Evolutionary conservation across 2,329 filamentous ascomycete genomes (phyloP), one percentile per base, ranked within the genome.

Genomic region (Cephalotrichum gorgonifer): DNA sequence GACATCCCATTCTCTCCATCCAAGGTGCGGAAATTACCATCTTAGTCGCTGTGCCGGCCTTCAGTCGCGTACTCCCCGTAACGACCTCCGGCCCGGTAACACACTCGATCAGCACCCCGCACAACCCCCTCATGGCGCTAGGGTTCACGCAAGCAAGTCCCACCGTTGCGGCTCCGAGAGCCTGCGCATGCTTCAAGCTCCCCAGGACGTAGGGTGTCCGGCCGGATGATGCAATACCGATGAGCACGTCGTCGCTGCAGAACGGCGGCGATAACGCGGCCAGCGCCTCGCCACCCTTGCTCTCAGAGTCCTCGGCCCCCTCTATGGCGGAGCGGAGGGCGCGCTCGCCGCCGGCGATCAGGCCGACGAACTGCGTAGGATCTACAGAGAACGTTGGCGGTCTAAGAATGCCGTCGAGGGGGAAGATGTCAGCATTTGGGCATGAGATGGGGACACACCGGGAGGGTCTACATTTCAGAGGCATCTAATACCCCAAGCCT

Each of bases 31-130:
- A 11, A 17, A n/a, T 20, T 71, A 68, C 65, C 50, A 71, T 52
- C 53, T 72, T 72, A 0, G 69, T 71, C 1, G 65, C 68, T 0
- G 66, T 72, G 14, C 69, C 69, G 2, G 69, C 68, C 53, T 72
- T 72, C 50, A 72, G 58, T 28, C 69, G 58, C 2, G 69, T 72
- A 52, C 69, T 72, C 2, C 69, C 69, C n/a, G 68, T 68, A 3
- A 71, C 60, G 3, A 68, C 63, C 54, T 71, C 69, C 1, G 68
- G 62, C 0, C 69, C 69, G 1, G 67, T 65, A 2, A 71, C 56
- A n/a, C 62, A 58, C 17, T 57, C 58, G 45, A 71, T 68, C 48
- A 69, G 44, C 43, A 56, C 53, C 43, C 58, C 56, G 51, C 53
- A 54, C 38, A 55, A 50, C 1, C 43, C 50, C 2, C 33, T 52